A percentile compares a stretch with the other conserved stretches of the same genome.
Evolutionary conservation across 805 yeast species (phyloP).

Genomic region (Suhomyces sp.): DNA sequence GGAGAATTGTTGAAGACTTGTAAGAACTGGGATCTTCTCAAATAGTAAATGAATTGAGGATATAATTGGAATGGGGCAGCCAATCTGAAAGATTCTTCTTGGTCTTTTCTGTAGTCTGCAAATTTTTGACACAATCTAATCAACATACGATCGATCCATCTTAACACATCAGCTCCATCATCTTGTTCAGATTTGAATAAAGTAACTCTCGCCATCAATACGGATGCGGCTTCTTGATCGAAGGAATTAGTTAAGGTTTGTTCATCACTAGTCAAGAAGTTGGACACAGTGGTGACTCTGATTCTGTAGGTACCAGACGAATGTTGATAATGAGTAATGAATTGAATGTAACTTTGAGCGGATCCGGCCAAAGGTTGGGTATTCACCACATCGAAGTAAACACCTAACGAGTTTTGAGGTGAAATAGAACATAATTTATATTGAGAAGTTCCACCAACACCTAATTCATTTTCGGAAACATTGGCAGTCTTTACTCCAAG

Average conservation of each 20-base stretch:
- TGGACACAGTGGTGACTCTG: slow-evolving; percentile 83
- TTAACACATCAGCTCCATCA: slow-evolving; percentile 87
- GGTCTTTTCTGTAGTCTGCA: slow-evolving; percentile 90
- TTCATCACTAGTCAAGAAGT: slow-evolving; percentile 53
- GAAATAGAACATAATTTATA: slow-evolving; percentile 85
- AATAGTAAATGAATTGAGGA: slow-evolving; percentile 94
- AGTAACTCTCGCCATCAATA: slow-evolving; percentile 86
- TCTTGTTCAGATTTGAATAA: slow-evolving; percentile 76
- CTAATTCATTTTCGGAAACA: slow-evolving; percentile 90
- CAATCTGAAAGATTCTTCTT: slow-evolving; percentile 75
- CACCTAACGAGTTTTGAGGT: slow-evolving; percentile 85
- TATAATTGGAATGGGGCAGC: slow-evolving; percentile 81
- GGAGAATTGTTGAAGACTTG: slow-evolving; percentile 98
- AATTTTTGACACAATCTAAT: slow-evolving; percentile 88
- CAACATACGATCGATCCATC: slow-evolving; percentile 93
- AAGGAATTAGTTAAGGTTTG: slow-evolving; percentile 60
- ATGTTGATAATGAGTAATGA: slow-evolving; percentile 90
- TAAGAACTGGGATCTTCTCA: slow-evolving; percentile 93
- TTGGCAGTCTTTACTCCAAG: slow-evolving; percentile 63
- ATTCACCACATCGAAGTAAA: slow-evolving; percentile 77
- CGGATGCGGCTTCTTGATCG: slow-evolving; percentile 98
- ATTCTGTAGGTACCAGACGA: slow-evolving; percentile 87
- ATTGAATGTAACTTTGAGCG: slow-evolving; percentile 67
- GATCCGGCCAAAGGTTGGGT: slow-evolving; percentile 46
- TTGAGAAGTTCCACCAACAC: slow-evolving; percentile 87